A percentile compares a stretch with the other conserved stretches of the same genome.
These are phyloP conservation scores for Neoboletus magnificus DNA, from an alignment of 768 basidiomycete genomes.

Conservation along the genomic window DNA sequence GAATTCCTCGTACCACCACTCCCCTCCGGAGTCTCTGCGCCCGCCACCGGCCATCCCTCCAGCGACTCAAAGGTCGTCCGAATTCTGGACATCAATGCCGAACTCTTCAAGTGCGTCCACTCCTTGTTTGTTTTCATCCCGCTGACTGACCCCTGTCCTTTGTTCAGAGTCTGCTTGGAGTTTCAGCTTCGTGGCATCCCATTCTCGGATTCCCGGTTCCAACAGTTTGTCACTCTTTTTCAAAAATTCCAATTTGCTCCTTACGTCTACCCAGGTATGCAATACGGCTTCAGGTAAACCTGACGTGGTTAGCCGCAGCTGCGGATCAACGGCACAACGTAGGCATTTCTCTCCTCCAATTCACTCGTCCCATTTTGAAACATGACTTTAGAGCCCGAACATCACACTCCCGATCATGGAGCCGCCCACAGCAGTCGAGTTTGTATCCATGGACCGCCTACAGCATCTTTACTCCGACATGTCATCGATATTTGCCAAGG, in stretches of 20 bases:
- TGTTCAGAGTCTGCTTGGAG: slow-evolving; percentile 54
- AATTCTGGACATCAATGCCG: slow-evolving; percentile 65
- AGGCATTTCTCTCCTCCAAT: slow-evolving; percentile 22
- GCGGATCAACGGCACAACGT: slow-evolving; percentile 57
- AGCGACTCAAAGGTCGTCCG: slow-evolving; percentile 47
- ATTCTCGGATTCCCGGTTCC: slow-evolving; percentile 47
- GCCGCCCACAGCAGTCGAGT: slow-evolving; percentile 49
- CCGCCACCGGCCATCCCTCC: slow-evolving; percentile 4
- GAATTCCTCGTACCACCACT: slow-evolving; percentile 31
- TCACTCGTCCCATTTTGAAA: slow-evolving; percentile 5
- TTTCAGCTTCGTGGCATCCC: slow-evolving; percentile 54
- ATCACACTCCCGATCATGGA: slow-evolving; percentile 57
- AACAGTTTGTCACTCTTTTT: slow-evolving; percentile 45
- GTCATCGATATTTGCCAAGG: slow-evolving; percentile 59
- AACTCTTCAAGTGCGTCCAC: slow-evolving; percentile 58
- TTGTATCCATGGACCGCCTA: slow-evolving; percentile 55
- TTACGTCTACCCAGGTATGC: slow-evolving; percentile 46
- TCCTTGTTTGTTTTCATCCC: neutral
- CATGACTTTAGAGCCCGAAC: slow-evolving; percentile 27
- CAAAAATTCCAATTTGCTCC: slow-evolving; percentile 3
- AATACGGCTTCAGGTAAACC: slow-evolving; percentile 62
- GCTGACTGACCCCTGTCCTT: slow-evolving; percentile 4
- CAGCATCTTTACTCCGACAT: slow-evolving; percentile 62
- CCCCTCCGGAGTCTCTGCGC: slow-evolving; percentile 22
- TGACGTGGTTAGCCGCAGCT: slow-evolving; percentile 67